A percentile compares a stretch with the other conserved stretches of the same genome.
phyloP scores from a whole-genome alignment of 2,329 filamentous ascomycete species.

The Stenocarpella maydis region DNA sequence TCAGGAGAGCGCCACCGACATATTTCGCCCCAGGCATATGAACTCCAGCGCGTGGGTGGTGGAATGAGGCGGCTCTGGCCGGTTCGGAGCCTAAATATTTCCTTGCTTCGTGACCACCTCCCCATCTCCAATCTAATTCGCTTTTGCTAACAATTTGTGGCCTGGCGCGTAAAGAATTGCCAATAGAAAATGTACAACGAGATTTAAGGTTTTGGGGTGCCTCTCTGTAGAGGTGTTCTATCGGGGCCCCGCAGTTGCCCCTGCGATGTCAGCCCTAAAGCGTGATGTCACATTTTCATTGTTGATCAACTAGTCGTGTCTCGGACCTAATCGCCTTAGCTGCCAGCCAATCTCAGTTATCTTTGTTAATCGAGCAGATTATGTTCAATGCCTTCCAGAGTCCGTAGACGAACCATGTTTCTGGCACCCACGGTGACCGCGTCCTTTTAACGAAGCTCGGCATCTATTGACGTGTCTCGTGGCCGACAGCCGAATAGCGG shows the following conservation, averaged over 20 bases:
- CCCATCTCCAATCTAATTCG: too few species aligned
- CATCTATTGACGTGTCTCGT: background rate
- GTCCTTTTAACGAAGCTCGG: background rate
- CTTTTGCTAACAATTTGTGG: too few species aligned
- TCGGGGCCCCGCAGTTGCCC: background rate
- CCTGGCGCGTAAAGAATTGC: too few species aligned
- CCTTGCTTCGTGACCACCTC: background rate
- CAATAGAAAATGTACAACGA: too few species aligned
- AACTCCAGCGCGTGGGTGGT: background rate
- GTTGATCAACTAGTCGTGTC: background rate
- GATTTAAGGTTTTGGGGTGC: too few species aligned
- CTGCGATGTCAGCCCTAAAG: slow-evolving; percentile 5
- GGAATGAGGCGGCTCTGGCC: background rate
- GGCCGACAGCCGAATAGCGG: background rate
- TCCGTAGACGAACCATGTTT: too few species aligned
- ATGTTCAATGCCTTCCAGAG: background rate
- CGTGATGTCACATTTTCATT: slow-evolving; percentile 11
- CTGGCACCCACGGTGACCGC: background rate
- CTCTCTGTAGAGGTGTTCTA: too few species aligned
- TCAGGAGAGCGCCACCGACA: background rate
- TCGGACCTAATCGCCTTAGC: background rate
- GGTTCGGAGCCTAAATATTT: background rate
- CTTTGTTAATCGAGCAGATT: background rate
- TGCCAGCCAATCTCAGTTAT: background rate
- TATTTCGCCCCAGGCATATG: background rate